Evolutionary conservation across 2,329 filamentous ascomycete genomes (phyloP).

Genomic region (Exophiala phaeomuriformis): DNA sequence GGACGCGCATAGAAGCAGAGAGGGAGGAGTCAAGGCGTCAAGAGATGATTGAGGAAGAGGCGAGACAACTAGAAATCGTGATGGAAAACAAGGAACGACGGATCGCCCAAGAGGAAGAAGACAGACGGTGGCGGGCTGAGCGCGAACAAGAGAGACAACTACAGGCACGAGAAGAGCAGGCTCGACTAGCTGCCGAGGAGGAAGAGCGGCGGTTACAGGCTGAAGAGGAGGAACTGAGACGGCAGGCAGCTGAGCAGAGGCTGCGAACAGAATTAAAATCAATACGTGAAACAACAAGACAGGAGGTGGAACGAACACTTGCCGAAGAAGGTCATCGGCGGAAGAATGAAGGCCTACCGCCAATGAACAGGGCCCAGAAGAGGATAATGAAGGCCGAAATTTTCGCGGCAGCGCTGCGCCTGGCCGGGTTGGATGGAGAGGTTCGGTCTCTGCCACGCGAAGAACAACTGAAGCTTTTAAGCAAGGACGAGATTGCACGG

Average conservation of each 20-base stretch:
- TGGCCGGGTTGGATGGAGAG: not conserved
- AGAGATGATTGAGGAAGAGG: not conserved
- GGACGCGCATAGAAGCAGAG: not conserved
- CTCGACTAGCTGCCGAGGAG: not conserved
- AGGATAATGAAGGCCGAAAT: not conserved
- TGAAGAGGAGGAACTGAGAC: not conserved
- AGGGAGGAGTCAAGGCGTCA: not conserved
- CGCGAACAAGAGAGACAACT: not conserved
- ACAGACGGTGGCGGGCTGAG: not conserved
- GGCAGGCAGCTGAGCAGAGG: not conserved
- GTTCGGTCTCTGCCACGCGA: not conserved
- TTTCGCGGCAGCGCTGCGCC: not conserved
- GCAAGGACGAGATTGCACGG: not conserved
- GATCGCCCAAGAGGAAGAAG: not conserved
- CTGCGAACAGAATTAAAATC: constrained; percentile 4
- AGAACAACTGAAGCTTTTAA: not conserved
- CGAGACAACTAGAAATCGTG: not conserved
- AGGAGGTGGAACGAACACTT: constrained; percentile 1
- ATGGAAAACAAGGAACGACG: not conserved
- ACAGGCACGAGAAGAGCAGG: not conserved
- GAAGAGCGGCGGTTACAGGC: not conserved
- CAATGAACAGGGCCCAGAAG: not conserved
- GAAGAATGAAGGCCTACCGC: constrained; percentile 1
- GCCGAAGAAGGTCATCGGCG: constrained; percentile 4
- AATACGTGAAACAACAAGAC: not conserved